These are phyloP conservation scores for Vachellia pachyceras DNA, from an alignment of 306 rosid species.

Conservation along the genomic window DNA sequence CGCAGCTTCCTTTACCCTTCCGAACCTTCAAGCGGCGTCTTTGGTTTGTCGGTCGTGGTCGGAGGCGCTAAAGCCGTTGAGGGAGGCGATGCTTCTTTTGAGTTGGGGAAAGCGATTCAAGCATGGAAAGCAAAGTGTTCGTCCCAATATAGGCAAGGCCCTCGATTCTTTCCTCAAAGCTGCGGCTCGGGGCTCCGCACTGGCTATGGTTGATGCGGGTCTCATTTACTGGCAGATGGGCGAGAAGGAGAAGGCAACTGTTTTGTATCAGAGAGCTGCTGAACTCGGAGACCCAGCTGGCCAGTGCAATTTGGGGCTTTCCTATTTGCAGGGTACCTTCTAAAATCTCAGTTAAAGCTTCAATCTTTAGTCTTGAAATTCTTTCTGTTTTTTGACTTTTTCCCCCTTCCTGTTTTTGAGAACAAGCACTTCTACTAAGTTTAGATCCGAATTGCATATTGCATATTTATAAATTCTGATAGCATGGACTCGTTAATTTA, in stretches of 20 bases:
- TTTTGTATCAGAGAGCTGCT: constrained; percentile 66
- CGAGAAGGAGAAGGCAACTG: constrained; percentile 52
- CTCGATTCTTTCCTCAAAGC: constrained; percentile 60
- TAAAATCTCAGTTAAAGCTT: background rate
- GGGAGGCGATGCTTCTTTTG: constrained; percentile 59
- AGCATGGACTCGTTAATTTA: background rate
- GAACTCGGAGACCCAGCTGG: constrained; percentile 75
- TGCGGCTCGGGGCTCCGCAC: constrained; percentile 66
- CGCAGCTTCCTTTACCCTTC: constrained; percentile 59
- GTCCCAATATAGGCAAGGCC: constrained; percentile 50
- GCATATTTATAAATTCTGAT: background rate
- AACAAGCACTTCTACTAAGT: background rate
- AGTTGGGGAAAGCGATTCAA: constrained; percentile 66
- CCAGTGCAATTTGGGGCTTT: constrained; percentile 89
- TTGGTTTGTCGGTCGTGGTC: constrained; percentile 73
- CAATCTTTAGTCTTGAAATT: background rate
- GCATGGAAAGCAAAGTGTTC: constrained; percentile 59
- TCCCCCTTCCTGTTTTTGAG: background rate
- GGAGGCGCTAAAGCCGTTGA: constrained; percentile 55
- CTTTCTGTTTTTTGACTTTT: background rate
- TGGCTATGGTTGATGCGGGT: constrained; percentile 95
- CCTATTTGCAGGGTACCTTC: constrained; percentile 69
- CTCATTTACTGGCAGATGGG: constrained; percentile 84
- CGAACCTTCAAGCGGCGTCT: constrained; percentile 70
- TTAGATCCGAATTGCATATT: background rate